Conservation (phyloP, 768 basidiomycete genomes). For the Auriculariales sp. region DNA sequence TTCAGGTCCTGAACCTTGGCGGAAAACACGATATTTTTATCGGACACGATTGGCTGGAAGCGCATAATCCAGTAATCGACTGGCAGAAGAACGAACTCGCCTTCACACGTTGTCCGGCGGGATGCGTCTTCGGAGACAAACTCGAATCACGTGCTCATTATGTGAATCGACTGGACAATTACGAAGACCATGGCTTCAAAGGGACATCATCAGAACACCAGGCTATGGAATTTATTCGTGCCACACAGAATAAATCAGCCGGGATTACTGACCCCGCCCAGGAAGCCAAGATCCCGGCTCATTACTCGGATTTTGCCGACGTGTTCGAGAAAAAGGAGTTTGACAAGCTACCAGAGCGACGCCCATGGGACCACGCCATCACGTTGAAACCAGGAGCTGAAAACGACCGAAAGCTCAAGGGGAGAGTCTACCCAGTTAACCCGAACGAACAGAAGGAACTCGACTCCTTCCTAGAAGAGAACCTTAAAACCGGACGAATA, state of each 20-base stretch:
- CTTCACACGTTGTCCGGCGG: background rate
- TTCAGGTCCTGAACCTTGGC: background rate
- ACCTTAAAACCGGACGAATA: constrained; percentile 9
- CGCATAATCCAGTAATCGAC: background rate
- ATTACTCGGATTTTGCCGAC: background rate
- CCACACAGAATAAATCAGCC: background rate
- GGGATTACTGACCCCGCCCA: background rate
- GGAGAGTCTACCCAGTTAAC: constrained; percentile 11
- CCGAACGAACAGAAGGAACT: constrained; percentile 11
- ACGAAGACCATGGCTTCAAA: too few relatives aligned
- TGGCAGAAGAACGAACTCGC: background rate
- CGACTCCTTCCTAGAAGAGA: constrained; percentile 13
- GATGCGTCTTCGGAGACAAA: background rate
- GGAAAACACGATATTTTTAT: background rate
- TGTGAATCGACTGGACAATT: background rate
- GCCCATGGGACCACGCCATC: background rate
- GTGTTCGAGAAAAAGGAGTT: background rate
- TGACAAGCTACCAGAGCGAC: background rate
- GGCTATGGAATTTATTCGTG: background rate
- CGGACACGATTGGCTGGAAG: background rate
- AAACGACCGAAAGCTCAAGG: background rate
- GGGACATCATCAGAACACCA: too few relatives aligned
- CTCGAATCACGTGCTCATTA: background rate
- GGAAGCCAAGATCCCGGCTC: background rate
- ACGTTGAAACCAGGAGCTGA: background rate